A percentile compares a stretch with the other conserved stretches of the same genome.
Conservation (phyloP, 2,329 filamentous ascomycete species). For the Aspergillus brasiliensis region DNA sequence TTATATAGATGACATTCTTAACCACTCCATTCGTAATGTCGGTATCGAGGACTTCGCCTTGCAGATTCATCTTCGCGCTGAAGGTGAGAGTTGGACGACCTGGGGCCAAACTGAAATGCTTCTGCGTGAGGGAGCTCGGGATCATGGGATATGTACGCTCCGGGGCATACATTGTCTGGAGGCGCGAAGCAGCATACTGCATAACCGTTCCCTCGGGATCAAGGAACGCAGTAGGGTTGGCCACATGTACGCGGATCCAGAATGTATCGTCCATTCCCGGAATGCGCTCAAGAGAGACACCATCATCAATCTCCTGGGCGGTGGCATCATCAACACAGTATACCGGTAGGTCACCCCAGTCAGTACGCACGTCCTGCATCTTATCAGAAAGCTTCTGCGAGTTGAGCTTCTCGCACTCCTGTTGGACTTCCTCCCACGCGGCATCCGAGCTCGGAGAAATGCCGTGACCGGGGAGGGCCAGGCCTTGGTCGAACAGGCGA, state of each 20-base stretch:
- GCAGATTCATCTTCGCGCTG: conserved; percentile 56
- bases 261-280: conserved; percentile 47
- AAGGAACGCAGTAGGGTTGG: conserved; percentile 66
- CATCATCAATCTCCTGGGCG: conserved; percentile 65
- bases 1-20: conserved; percentile 57
- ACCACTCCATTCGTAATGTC: conserved; percentile 57
- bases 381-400: conserved; percentile 48
- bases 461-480: conserved; percentile 54
- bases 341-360: conserved; percentile 59
- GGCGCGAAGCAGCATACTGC: conserved; percentile 58
- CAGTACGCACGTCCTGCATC: conserved; percentile 59
- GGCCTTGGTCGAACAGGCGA: conserved; percentile 52
- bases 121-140: conserved; percentile 51
- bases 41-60: conserved; percentile 57
- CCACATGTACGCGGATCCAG: conserved; percentile 66
- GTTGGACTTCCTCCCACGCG: conserved; percentile 33
- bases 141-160: conserved; percentile 61
- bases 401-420: conserved; percentile 28
- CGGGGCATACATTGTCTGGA: conserved; percentile 56
- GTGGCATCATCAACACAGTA: conserved; percentile 61
- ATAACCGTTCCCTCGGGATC: conserved; percentile 53
- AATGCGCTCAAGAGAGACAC: conserved; percentile 59
- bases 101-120: conserved; percentile 55
- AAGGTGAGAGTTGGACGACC: conserved; percentile 63
- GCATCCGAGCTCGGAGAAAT: conserved; percentile 34